phyloP scores from a whole-genome alignment of 2,329 filamentous ascomycete genomes.

The Ophiognomonia clavigignenti-juglandacearum region DNA sequence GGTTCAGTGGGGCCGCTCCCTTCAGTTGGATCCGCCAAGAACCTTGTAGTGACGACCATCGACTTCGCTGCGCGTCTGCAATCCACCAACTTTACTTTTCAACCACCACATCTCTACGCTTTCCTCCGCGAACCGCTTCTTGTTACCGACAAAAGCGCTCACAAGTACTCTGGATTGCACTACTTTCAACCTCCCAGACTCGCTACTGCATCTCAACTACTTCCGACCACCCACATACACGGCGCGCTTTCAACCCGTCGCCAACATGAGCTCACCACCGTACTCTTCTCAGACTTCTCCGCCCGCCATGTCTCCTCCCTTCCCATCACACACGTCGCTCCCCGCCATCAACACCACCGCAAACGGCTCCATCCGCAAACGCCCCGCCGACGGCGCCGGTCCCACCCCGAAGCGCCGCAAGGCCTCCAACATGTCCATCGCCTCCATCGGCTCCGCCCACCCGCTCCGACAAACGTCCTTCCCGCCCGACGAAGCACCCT shows the following conservation, averaged over 20 bases:
- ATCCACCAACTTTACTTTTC: neutral
- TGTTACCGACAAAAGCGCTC: no score
- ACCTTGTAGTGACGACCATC: neutral
- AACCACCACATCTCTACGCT: no score
- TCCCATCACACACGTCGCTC: constrained; percentile 43
- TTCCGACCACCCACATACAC: neutral
- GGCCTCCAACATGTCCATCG: constrained; percentile 56
- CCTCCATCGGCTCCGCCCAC: constrained; percentile 50
- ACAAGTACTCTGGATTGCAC: no score
- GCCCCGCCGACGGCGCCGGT: constrained; percentile 48
- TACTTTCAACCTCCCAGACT: neutral
- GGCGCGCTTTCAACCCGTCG: constrained; percentile 4
- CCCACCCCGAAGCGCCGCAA: constrained; percentile 64
- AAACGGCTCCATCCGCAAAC: constrained; percentile 53
- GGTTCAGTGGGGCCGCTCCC: no score
- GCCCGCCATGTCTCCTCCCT: constrained; percentile 51
- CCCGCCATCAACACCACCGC: constrained; percentile 28
- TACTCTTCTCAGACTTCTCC: constrained; percentile 38
- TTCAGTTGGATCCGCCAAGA: no score
- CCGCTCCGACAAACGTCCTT: constrained; percentile 79
- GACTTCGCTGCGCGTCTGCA: neutral
- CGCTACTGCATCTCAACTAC: neutral
- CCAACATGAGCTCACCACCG: constrained; percentile 52
- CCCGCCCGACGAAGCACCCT: constrained; percentile 59
- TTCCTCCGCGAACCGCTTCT: no score